Evolutionary conservation across 108 stramenopile species (phyloP), one percentile per base, ranked within the genome.

Genomic region (Licmophora abbreviata): DNA sequence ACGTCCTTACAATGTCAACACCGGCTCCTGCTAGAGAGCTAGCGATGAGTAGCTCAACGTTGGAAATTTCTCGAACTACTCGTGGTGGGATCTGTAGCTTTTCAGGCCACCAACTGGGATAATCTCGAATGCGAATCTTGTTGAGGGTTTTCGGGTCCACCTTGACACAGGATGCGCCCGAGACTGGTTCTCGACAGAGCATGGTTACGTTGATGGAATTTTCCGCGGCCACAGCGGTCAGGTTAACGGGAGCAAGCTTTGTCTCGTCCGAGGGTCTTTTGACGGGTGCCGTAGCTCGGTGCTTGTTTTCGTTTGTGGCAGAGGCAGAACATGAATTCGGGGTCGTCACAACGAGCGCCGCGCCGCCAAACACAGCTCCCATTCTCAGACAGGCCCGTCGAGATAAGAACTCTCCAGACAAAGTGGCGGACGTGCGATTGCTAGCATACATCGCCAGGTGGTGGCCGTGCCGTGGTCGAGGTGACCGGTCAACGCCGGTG

Each of bases 1-100:
- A 54, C 8, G 85, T 85, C 26, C 85, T 67, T n/a, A 71, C 41
- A 52, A 83, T 78, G 59, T 87, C 89, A 3, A 73, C 74, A 2
- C 64, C 23, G 33, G 76, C 63, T 41, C 89, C 89, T 17, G 88
- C 88, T 23, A 80, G 23, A 7, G 74, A 73, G 9, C 76, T 71
- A 4, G 89, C 85, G 3, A 63, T 28, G 27, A 92, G 58, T 22
- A 92, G 45, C 61, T 92, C 78, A 18, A 49, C 49, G 50, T 92
- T 70, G n/a, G 85, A 66, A 29, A 82, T 85, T 10, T 62, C 34
- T 32, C 71, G 72, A 14, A 86, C 62, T 3, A 87, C 66, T 44
- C 71, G 58, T 2, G 73, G 53, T 20, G 62, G 50, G 6, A 37
- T 66, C 7, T 27, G 15, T n/a, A 37, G 4, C 11, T 21, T 18